Base-by-base conservation (phyloP, 371 early-diverging fungal species). In the Mortierella sp. region DNA sequence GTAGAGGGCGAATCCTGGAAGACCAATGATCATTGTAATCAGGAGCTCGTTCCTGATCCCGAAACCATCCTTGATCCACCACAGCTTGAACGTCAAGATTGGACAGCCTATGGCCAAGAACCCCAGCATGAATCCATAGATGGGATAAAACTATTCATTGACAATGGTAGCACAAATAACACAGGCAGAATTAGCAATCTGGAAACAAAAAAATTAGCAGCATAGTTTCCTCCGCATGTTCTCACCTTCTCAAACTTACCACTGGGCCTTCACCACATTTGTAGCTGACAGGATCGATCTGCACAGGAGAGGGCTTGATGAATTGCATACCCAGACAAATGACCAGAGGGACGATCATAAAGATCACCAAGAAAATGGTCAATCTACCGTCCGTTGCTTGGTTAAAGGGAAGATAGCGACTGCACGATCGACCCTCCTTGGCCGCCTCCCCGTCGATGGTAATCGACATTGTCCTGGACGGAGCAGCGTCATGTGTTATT, bases 61-160 rank as follows among this genome's bases (percentile, higher is more conserved):
- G 21, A 81, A 84, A 24, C 85, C 85, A 40, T 84, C 85, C 76
- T 84, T 84, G 57, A 84, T 81, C 85, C 85, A 84, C 78, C 85
- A 78, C 21, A 84, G 44, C 59, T 84, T 84, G 61, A 54, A 81
- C n/a, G 73, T 51, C 37, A 84, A 37, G 4, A 84, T 44, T 6
- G 85, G 85, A 34, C 85, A 84, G n/a, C 78, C 81, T 5, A 84
- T 64, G 5, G 73, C 74, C 24, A 84, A 34, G 61, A 84, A 84
- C 5, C 54, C 81, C 21, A 84, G 61, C 81, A 84, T 84, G 46
- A 78, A 54, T 21, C 69, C 80, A 34, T 84, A 84, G 48, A 84
- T 75, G 31, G 85, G 85, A 64, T 75, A 81, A 75, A 84, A 84
- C 85, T 84, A 82, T 72, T 9, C 9, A 19, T 19, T 24, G 4